phyloP scores from a whole-genome alignment of 2,329 filamentous ascomycete genomes.

The Botryotinia narcissicola region DNA sequence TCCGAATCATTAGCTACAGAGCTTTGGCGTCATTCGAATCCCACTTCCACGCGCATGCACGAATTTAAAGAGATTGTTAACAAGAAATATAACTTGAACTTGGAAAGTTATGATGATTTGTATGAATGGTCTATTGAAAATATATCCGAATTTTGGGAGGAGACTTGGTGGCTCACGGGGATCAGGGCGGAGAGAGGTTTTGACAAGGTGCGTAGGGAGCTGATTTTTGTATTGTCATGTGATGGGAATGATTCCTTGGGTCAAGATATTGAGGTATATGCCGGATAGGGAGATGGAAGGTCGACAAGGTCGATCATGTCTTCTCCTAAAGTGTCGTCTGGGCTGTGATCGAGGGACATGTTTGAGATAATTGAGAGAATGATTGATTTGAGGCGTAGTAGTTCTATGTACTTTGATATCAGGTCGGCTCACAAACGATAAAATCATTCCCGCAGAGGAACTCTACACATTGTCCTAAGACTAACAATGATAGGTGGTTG shows the following conservation, averaged over 20 bases:
- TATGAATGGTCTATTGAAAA: constrained; percentile 83
- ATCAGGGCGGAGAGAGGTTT: constrained; percentile 66
- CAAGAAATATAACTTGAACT: constrained; percentile 59
- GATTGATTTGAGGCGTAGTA: background rate
- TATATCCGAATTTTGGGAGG: constrained; percentile 75
- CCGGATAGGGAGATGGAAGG: background rate
- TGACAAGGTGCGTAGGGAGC: constrained; percentile 49
- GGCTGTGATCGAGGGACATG: background rate
- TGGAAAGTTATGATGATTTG: constrained; percentile 70
- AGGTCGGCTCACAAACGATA: background rate
- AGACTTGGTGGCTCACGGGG: constrained; percentile 80
- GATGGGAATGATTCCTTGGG: background rate
- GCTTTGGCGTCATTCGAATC: constrained; percentile 70
- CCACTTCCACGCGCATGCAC: constrained; percentile 67
- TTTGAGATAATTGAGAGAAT: background rate
- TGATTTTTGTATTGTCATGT: constrained; percentile 14
- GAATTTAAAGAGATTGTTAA: constrained; percentile 69
- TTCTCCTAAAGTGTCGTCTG: background rate
- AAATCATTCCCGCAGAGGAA: background rate
- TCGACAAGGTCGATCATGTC: constrained; percentile 1
- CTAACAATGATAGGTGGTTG: constrained; percentile 57
- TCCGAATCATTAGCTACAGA: constrained; percentile 38
- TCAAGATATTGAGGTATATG: background rate
- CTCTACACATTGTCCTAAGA: background rate
- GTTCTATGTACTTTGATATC: background rate